These are phyloP conservation scores for Fusarium lateritium DNA, from an alignment of 2,329 filamentous ascomycete species.

Conservation along the genomic window DNA sequence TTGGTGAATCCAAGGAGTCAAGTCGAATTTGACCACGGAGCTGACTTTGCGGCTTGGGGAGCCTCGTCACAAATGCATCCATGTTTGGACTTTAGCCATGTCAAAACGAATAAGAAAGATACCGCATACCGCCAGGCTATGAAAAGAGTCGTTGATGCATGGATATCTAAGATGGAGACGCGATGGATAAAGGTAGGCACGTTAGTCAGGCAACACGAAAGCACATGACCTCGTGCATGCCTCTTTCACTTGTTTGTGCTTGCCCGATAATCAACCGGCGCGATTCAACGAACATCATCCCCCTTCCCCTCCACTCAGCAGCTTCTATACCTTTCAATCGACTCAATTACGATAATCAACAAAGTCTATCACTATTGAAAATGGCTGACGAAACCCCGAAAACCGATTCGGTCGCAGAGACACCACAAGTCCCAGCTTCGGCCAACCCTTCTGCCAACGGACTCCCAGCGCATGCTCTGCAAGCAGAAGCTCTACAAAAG, in stretches of 20 bases:
- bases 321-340: constrained; percentile 22
- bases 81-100: constrained; percentile 47
- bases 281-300: constrained; percentile 23
- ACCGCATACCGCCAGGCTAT: not conserved
- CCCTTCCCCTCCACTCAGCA: constrained; percentile 4
- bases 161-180: constrained; percentile 24
- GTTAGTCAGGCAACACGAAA: constrained; percentile 52
- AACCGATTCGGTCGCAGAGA: constrained; percentile 38
- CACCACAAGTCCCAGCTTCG: constrained; percentile 39
- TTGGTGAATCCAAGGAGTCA: constrained; percentile 19
- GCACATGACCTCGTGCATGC: constrained; percentile 55
- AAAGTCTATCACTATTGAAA: constrained; percentile 8
- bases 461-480: constrained; percentile 44
- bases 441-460: constrained; percentile 43
- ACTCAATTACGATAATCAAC: not conserved
- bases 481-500: constrained; percentile 49
- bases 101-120: constrained; percentile 2
- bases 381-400: constrained; percentile 53
- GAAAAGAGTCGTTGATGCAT: not conserved
- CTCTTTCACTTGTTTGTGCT: constrained; percentile 1
- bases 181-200: constrained; percentile 37
- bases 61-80: constrained; percentile 57
- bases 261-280: constrained; percentile 48
- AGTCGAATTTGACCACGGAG: constrained; percentile 19
- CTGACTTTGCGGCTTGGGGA: constrained; percentile 42